A percentile compares a stretch with the other conserved stretches of the same genome.
phyloP scores from a whole-genome alignment of 345 rosid species.

The Ceriops decandra region DNA sequence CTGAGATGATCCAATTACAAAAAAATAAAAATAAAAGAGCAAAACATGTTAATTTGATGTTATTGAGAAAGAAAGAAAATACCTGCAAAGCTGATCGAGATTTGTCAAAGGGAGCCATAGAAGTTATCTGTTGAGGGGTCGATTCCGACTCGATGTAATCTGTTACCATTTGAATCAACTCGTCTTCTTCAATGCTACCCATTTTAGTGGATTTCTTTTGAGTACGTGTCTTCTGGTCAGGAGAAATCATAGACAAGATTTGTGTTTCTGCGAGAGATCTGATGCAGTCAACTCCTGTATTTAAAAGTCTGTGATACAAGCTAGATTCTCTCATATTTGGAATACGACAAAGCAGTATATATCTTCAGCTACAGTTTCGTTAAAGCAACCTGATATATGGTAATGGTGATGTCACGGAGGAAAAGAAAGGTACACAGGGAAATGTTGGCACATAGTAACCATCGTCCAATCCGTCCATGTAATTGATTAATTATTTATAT shows the following conservation, averaged over 20 bases:
- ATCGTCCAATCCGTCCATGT: no score
- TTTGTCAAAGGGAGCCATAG: neutral
- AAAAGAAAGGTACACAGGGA: neutral
- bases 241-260: neutral
- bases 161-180: neutral
- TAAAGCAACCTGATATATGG: neutral
- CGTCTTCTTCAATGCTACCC: neutral
- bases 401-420: slow-evolving; percentile 1
- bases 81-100: slow-evolving; percentile 36
- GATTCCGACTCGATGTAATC: slow-evolving; percentile 45
- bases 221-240: no score
- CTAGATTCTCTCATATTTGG: neutral
- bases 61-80: neutral
- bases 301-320: neutral
- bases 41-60: neutral
- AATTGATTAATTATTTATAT: no score
- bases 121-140: slow-evolving; percentile 5
- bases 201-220: neutral
- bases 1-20: neutral
- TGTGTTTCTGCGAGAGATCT: neutral
- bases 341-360: neutral
- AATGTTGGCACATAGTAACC: neutral
- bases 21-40: neutral
- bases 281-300: neutral
- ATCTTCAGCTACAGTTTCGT: neutral